Conservation (phyloP, 2,329 filamentous ascomycete genomes). For the Aureobasidium sp. region DNA sequence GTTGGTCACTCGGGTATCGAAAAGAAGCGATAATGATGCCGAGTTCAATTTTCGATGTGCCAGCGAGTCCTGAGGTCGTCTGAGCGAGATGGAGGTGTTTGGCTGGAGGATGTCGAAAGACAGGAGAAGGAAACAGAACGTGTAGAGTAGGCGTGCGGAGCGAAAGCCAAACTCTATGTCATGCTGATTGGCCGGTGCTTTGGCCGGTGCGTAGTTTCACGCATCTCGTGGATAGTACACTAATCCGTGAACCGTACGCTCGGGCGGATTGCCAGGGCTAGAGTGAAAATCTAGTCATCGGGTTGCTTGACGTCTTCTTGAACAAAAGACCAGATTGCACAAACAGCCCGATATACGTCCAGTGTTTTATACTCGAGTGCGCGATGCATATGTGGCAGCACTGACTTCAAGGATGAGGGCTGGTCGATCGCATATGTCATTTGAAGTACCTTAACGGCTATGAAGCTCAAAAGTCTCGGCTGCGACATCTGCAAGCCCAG, state of each 20-base stretch:
- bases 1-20: neutral
- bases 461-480: conserved; percentile 11
- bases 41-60: neutral
- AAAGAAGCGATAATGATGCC: neutral
- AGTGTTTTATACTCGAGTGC: neutral
- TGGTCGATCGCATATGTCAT: conserved; percentile 1
- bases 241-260: conserved; percentile 6
- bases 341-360: neutral
- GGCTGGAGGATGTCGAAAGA: conserved; percentile 7
- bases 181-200: conserved; percentile 9
- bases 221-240: conserved; percentile 11
- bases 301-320: neutral
- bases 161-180: conserved; percentile 13
- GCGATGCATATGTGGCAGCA: neutral
- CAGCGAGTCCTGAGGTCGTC: neutral
- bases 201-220: conserved; percentile 3
- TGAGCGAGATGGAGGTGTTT: conserved; percentile 4
- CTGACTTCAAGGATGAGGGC: neutral
- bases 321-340: neutral
- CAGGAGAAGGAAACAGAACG: conserved; percentile 14
- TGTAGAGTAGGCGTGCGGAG: conserved; percentile 14
- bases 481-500: conserved; percentile 7
- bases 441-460: neutral
- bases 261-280: conserved; percentile 10
- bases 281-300: neutral